Evolutionary conservation across 768 basidiomycete species (phyloP).

Genomic region (Botryobasidium botryosum): DNA sequence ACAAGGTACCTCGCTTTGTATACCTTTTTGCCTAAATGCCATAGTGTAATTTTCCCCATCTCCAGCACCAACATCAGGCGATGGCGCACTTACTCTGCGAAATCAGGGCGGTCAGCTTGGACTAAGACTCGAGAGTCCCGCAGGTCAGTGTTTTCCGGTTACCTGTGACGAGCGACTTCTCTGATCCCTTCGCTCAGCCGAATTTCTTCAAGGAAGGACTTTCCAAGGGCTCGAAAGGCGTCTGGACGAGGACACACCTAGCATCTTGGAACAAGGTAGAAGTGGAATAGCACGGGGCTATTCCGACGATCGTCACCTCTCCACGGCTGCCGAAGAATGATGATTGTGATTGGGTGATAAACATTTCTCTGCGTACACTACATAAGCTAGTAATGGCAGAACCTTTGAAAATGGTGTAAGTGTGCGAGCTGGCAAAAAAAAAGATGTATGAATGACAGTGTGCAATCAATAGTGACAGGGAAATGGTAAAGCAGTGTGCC

Average conservation of each 20-base stretch:
- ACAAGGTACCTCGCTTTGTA: neutral
- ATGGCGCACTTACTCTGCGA: slow-evolving; percentile 31
- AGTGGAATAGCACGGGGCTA: slow-evolving; percentile 85
- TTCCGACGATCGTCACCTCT: no score
- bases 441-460: no score
- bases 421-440: no score
- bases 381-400: no score
- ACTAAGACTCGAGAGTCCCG: slow-evolving; percentile 45
- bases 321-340: no score
- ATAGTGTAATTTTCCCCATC: no score
- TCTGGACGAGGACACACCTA: slow-evolving; percentile 61
- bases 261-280: slow-evolving; percentile 72
- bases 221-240: slow-evolving; percentile 72
- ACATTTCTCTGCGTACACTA: no score
- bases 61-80: slow-evolving; percentile 9
- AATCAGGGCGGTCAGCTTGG: slow-evolving; percentile 47
- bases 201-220: slow-evolving; percentile 54
- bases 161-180: slow-evolving; percentile 5
- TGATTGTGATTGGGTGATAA: no score
- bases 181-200: slow-evolving; percentile 25
- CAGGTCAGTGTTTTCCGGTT: slow-evolving; percentile 29
- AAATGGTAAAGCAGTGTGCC: no score
- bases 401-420: no score
- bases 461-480: no score
- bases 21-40: neutral